Evolutionary conservation across 2,329 filamentous ascomycete genomes (phyloP).

Genomic region (Penicillium aurantiogriseum): DNA sequence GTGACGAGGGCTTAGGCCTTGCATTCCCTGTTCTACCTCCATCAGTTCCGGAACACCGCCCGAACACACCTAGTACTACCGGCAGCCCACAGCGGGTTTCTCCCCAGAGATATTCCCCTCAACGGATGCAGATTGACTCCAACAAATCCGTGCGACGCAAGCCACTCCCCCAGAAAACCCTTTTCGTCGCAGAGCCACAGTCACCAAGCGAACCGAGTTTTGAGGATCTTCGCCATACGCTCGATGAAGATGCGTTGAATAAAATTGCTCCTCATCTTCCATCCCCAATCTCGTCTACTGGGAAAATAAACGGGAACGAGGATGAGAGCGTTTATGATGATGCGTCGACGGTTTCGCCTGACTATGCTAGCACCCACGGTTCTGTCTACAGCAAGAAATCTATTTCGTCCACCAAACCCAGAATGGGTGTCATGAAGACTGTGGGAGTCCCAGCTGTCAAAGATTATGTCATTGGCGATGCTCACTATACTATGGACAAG

Average conservation of each 20-base stretch:
- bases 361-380: conserved; percentile 71
- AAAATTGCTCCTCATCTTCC: conserved; percentile 42
- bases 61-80: conserved; percentile 12
- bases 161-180: conserved; percentile 48
- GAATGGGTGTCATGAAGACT: conserved; percentile 77
- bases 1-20: conserved; percentile 19
- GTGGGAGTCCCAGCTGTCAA: conserved; percentile 59
- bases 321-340: conserved; percentile 57
- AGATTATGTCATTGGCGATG: conserved; percentile 49
- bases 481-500: conserved; percentile 42
- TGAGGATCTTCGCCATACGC: conserved; percentile 44
- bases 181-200: conserved; percentile 17
- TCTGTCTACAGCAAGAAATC: conserved; percentile 50
- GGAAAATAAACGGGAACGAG: conserved; percentile 23
- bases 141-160: conserved; percentile 52
- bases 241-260: conserved; percentile 52
- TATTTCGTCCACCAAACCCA: conserved; percentile 54
- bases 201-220: conserved; percentile 38
- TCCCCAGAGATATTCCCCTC: neutral
- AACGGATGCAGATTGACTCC: conserved; percentile 36
- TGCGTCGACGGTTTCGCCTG: conserved; percentile 64
- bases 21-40: conserved; percentile 30
- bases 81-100: conserved; percentile 12
- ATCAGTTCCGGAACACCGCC: conserved; percentile 18
- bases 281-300: conserved; percentile 27